Evolutionary conservation across 768 basidiomycete species (phyloP), one percentile per base, ranked within the genome.

Genomic region (Aureoboletus auriporus): DNA sequence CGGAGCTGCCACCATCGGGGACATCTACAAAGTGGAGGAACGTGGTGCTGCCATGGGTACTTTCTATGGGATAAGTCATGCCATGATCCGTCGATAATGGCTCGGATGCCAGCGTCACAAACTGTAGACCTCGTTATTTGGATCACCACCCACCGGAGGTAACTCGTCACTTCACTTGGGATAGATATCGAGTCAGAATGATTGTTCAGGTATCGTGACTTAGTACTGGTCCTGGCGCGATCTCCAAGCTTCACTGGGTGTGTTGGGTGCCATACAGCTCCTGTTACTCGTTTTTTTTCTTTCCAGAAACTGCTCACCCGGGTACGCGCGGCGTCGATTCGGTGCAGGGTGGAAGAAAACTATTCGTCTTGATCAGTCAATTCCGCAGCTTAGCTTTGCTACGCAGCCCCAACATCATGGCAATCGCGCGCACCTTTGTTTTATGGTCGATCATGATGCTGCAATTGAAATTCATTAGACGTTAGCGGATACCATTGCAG

Each of bases 301-400:
- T 85, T n/a, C 84, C 84, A 0, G 86, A 88, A 55, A 87, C 85
- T 3, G 78, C 75, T 42, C 80, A 83, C 55, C 84, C 84, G 1
- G 75, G 79, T 8, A 58, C 73, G 1, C 69, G 75, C 30, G 78
- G 82, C 0, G 68, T 83, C 2, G 82, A 83, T 46, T 78, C 78
- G 50, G 47, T 62, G 1, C 45, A 44, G 29, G 50, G 58, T 6
- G 51, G 54, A 3, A 55, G 49, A 3, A 65, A 49, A 36, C 50
- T 50, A 34, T 67, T 72, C 42, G 67, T 79, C 0, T 75, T 76
- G 58, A 50, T 88, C 23, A 88, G 87, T 58, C 85, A 84, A 0
- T 67, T 89, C 29, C 55, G 61, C 7, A 73, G 78, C 27, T 57
- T 86, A 6, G 50, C 59, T 31, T 57, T 84, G 6, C 65, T 86